These are phyloP conservation scores for Lichtheimia hyalospora DNA, from an alignment of 371 early-diverging fungal species.

Conservation along the genomic window DNA sequence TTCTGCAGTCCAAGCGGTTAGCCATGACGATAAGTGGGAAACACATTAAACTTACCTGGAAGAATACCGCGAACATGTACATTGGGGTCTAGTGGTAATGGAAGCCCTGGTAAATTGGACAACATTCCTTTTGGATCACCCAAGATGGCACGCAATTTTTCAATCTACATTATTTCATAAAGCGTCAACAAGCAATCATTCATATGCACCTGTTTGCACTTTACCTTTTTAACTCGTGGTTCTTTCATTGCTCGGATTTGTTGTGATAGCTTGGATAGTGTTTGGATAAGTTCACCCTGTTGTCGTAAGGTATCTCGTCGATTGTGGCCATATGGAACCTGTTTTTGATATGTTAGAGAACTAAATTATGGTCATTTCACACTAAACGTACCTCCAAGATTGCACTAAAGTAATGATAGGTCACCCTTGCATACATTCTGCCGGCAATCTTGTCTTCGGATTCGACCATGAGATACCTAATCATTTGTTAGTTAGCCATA, in stretches of 20 bases:
- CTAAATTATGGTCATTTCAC: neutral
- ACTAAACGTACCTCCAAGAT: conserved; percentile 55
- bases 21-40: neutral
- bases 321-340: conserved; percentile 64
- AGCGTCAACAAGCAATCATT: neutral
- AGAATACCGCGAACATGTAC: conserved; percentile 83
- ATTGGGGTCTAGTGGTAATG: conserved; percentile 87
- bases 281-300: conserved; percentile 83
- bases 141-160: conserved; percentile 70
- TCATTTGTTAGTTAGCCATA: neutral
- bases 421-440: conserved; percentile 85
- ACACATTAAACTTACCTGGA: conserved; percentile 50
- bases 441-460: conserved; percentile 67
- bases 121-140: conserved; percentile 83
- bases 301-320: conserved; percentile 74
- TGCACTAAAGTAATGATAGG: conserved; percentile 74
- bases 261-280: conserved; percentile 70
- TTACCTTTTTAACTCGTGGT: conserved; percentile 77
- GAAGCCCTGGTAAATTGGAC: conserved; percentile 72
- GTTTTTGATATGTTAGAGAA: neutral
- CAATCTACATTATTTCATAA: conserved; percentile 58
- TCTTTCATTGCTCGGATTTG: conserved; percentile 79
- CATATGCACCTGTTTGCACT: neutral
- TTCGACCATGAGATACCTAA: conserved; percentile 92
- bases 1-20: conserved; percentile 37